phyloP scores from a whole-genome alignment of 306 rosid species.

The Pyrus bretschneideri region DNA sequence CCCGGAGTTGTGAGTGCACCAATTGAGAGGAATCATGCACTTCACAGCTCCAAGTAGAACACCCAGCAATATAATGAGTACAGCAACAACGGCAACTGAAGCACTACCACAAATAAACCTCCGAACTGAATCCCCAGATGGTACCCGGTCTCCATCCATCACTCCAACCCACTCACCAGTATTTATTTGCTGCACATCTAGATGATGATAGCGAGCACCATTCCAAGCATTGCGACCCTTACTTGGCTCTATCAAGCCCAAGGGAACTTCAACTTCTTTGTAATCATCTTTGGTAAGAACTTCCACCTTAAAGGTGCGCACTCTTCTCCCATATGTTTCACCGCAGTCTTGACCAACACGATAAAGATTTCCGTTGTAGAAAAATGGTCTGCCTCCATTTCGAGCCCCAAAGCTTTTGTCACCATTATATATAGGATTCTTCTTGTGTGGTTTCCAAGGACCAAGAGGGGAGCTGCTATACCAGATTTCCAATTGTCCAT shows the following conservation, averaged over 20 bases:
- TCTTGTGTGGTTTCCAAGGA: conserved; percentile 87
- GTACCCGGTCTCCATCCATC: conserved; percentile 96
- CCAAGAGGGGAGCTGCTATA: conserved; percentile 80
- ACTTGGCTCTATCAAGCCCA: conserved; percentile 53
- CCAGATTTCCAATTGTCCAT: conserved; percentile 95
- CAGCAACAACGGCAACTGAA: conserved; percentile 57
- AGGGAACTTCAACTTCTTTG: conserved; percentile 73
- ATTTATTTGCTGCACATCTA: conserved; percentile 76
- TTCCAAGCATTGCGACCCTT: conserved; percentile 96
- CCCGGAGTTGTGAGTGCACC: conserved; percentile 54
- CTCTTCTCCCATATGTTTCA: conserved; percentile 78
- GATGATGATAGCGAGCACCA: conserved; percentile 87
- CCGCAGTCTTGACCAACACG: conserved; percentile 95
- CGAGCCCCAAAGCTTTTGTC: conserved; percentile 88
- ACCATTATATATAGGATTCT: conserved; percentile 72
- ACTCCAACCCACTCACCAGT: conserved; percentile 89
- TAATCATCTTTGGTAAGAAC: conserved; percentile 61
- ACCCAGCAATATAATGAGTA: conserved; percentile 62
- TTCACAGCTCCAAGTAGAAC: conserved; percentile 76
- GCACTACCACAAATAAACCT: conserved; percentile 73
- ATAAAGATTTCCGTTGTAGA: conserved; percentile 64
- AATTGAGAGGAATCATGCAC: conserved; percentile 73
- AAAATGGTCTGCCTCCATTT: conserved; percentile 92
- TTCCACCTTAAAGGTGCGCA: conserved; percentile 71
- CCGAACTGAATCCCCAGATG: conserved; percentile 70